These are phyloP conservation scores for Hericium erinaceus DNA, from an alignment of 768 basidiomycete genomes.

Conservation along the genomic window DNA sequence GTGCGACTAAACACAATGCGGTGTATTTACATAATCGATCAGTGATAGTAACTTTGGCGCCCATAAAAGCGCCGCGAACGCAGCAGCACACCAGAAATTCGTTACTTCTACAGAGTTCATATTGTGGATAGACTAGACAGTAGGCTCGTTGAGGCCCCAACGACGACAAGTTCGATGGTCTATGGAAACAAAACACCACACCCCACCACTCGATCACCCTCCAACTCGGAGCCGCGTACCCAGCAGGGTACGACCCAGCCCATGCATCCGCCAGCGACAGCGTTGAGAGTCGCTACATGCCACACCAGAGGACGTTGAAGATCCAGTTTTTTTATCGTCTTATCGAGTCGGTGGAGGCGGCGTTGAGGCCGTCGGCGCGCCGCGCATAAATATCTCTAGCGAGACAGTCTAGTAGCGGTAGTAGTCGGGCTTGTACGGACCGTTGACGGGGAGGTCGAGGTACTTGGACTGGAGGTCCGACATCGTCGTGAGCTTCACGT, in stretches of 20 bases:
- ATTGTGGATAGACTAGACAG: background rate
- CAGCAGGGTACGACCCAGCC: background rate
- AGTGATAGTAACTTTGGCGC: too few species aligned
- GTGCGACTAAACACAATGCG: too few species aligned
- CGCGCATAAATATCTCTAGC: constrained; percentile 4
- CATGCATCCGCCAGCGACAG: constrained; percentile 24
- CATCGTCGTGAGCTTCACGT: constrained; percentile 86
- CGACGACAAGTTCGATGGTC: constrained; percentile 8
- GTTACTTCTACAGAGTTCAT: background rate
- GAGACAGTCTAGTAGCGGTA: constrained; percentile 46
- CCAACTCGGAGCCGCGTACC: background rate
- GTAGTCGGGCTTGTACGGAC: constrained; percentile 69
- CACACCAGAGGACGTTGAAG: constrained; percentile 53
- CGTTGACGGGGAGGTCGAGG: constrained; percentile 80
- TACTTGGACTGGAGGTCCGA: constrained; percentile 71
- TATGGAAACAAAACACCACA: constrained; percentile 1
- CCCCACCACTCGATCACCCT: constrained; percentile 8
- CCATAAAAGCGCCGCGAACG: background rate
- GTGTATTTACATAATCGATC: too few species aligned
- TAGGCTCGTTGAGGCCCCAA: constrained; percentile 52
- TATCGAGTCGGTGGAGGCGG: constrained; percentile 26
- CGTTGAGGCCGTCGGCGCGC: constrained; percentile 62
- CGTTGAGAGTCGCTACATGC: constrained; percentile 42
- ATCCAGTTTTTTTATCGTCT: constrained; percentile 11
- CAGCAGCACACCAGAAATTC: background rate